Conservation (phyloP, 106 monocot genomes). For the Narthecium ossifragum region DNA sequence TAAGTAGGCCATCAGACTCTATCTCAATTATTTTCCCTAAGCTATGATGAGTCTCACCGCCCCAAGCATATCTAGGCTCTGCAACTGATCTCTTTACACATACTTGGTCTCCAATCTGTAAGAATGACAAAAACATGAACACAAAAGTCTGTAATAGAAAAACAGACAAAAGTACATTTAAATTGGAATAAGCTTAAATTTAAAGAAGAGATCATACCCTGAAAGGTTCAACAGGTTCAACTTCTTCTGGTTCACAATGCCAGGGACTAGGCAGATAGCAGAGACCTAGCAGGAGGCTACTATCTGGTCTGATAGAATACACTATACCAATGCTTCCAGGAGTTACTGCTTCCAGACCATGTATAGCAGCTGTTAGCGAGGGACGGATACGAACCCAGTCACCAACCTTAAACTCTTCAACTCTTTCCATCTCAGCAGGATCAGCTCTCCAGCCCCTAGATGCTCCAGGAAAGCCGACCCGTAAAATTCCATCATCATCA, state of each 20-base stretch:
- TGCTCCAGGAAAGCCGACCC: slow-evolving; percentile 97
- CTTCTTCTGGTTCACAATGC: slow-evolving; percentile 99
- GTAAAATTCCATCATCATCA: slow-evolving; percentile 96
- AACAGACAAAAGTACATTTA: not conserved
- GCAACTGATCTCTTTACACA: slow-evolving; percentile 98
- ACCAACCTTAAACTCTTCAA: slow-evolving; percentile 98
- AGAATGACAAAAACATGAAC: not conserved
- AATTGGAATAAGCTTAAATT: not conserved
- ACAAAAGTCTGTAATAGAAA: not conserved
- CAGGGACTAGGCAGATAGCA: slow-evolving; percentile 83
- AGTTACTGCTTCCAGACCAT: slow-evolving; percentile 84
- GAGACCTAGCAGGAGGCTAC: slow-evolving; percentile 81
- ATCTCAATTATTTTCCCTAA: slow-evolving; percentile 92
- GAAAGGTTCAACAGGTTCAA: slow-evolving; percentile 95
- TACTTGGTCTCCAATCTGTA: slow-evolving; percentile 93
- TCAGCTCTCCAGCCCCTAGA: slow-evolving; percentile 99
- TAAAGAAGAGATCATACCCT: slow-evolving; percentile 29
- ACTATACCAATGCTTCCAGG: slow-evolving; percentile 96
- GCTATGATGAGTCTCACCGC: slow-evolving; percentile 99
- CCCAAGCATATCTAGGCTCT: slow-evolving; percentile 97
- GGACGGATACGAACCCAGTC: slow-evolving; percentile 94
- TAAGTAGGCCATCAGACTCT: slow-evolving; percentile 77
- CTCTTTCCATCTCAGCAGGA: slow-evolving; percentile 99
- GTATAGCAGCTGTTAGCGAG: slow-evolving; percentile 69
- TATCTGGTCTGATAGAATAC: slow-evolving; percentile 87